Evolutionary conservation across 2,329 filamentous ascomycete genomes (phyloP).

Genomic region (Penicillium polonicum): DNA sequence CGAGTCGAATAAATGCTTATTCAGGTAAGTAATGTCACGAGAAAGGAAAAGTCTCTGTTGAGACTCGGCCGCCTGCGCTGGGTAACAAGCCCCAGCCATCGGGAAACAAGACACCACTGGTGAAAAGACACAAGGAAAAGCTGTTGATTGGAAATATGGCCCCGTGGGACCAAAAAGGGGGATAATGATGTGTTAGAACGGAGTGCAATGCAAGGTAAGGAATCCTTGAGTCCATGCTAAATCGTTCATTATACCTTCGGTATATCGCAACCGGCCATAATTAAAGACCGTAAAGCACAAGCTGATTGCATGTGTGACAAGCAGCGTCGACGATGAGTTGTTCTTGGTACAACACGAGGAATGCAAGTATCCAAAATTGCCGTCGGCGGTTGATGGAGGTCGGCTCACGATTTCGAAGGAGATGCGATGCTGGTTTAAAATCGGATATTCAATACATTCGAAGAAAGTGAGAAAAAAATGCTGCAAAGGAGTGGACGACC

Average conservation of each 20-base stretch:
- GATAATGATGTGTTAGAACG: constrained; percentile 19
- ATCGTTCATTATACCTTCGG: constrained; percentile 6
- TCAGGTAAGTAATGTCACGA: constrained; percentile 14
- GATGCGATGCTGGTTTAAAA: constrained; percentile 15
- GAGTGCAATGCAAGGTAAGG: constrained; percentile 13
- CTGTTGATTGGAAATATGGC: constrained; percentile 19
- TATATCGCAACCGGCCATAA: constrained; percentile 8
- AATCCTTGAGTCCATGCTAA: constrained; percentile 2
- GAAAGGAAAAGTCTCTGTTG: constrained; percentile 9
- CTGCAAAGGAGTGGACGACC: constrained; percentile 23
- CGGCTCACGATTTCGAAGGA: constrained; percentile 4
- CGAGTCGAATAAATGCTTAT: constrained; percentile 10
- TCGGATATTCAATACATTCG: constrained; percentile 22
- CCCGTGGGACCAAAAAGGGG: constrained; percentile 22
- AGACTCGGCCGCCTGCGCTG: constrained; percentile 9
- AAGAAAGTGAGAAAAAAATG: constrained; percentile 10
- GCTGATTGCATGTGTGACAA: background rate
- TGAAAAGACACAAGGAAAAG: constrained; percentile 14
- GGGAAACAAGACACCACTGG: constrained; percentile 20
- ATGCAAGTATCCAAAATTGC: constrained; percentile 11
- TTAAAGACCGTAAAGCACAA: background rate
- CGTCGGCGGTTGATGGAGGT: constrained; percentile 7
- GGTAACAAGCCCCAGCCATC: constrained; percentile 23
- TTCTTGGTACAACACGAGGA: background rate
- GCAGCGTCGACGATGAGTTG: background rate